Base-by-base conservation (phyloP, 495 filamentous ascomycete species). In the Annulohypoxylon moriforme region DNA sequence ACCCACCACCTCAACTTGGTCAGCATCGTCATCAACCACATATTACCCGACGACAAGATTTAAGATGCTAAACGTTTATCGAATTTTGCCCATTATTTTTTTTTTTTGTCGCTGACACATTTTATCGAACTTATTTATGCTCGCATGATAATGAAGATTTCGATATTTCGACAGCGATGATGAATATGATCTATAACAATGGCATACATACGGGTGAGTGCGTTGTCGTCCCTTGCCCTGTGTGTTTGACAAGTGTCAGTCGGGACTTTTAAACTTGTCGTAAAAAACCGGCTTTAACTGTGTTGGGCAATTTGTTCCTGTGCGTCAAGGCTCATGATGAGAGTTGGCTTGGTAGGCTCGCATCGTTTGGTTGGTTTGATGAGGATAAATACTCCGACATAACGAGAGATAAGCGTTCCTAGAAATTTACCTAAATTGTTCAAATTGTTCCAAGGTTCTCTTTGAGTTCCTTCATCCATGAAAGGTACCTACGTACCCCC, bases 381-480 rank as follows among this genome's bases (percentile, higher is more conserved):
- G 64, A 68, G 67, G 63, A 61, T 68, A 74, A 77, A 77, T 75
- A 71, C 71, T 76, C 73, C 76, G 76, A 73, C 34, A 52, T 22
- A 24, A 64, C 34, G 44, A 70, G 68, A 76, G 76, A 78, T 78
- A 78, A 74, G 71, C 71, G 74, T 76, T 49, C 40, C 71, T 71
- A 63, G 58, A 63, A 44, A 44, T n/a, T 44, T 44, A 14, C 3
- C 36, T 75, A 60, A 67, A 72, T 74, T 60, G 36, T 40, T 40
- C 36, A n/a, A 38, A 13, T 38, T 38, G 13, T 38, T 38, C 34
- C 34, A 38, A 38, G 34, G 62, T 63, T 34, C 64, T 67, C 44
- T 40, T 64, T 42, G 70, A 63, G 71, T 70, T 67, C 60, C 33
- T 67, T 49, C 50, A 46, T 63, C 36, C 36, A 40, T 40, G 36